Evolutionary conservation across 2,329 filamentous ascomycete species (phyloP), one percentile per base, ranked within the genome.

Genomic region (Cladobotryum mycophilum): DNA sequence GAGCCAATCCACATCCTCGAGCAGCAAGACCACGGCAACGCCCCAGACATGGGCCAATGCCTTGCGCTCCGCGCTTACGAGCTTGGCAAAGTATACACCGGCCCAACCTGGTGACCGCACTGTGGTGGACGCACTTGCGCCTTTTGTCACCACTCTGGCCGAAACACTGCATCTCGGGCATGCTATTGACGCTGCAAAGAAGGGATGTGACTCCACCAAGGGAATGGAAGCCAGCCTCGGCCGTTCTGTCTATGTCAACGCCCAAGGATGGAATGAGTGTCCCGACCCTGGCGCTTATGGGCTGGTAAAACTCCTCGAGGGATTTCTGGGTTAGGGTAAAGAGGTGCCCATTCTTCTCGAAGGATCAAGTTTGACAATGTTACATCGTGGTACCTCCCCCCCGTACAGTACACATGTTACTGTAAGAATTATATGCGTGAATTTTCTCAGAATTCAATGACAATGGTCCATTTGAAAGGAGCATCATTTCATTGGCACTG

Each of bases 191-290:
- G 84, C 83, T 6, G 82, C 85, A 4, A 74, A 76, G 52, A 70
- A 79, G 51, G 86, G 84, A 1, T 79, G 84, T 18, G 81, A 85
- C 57, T 75, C 77, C 5, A 90, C 86, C 20, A 88, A 84, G 67
- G 80, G 78, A 20, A 88, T 89, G 85, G 82, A 83, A 63, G 84
- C 86, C 38, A 85, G 79, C 60, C 67, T 90, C 41, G 86, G 86
- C n/a, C 73, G 86, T 47, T 79, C 82, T 3, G 85, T 89, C 6
- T 89, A 90, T 64, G 82, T 89, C 47, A 85, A 83, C 36, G 79
- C 82, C 54, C 78, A 73, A 69, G 84, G 82, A 36, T 87, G 75
- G 73, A 80, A 76, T 67, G 72, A 85, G 59, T 77, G 88, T n/a
- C 85, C 86, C 15, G 86, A 89, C 70, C 86, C 86, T 3, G 84